Evolutionary conservation across 1,139 yeast species (phyloP), one percentile per base, ranked within the genome.

Genomic region (Yamadazyma triangularis): DNA sequence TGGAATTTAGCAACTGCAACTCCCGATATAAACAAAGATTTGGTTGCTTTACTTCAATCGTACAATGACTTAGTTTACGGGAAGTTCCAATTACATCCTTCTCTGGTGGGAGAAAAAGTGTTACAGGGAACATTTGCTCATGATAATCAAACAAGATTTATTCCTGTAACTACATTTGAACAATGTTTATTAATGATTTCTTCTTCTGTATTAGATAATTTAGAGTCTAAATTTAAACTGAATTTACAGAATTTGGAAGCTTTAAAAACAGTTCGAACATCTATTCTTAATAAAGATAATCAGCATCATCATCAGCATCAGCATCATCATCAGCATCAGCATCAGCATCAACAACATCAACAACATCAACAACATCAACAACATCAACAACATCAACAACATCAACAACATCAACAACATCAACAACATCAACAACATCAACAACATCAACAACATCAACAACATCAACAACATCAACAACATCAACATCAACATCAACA

Each of bases 181-280:
- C 13, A 18, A 7, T n/a, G 15, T n/a, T 24, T 33, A 10, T 11
- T 31, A n/a, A 32, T 41, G 1, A 20, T 41, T 6, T 39, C 44
- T 2, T 28, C 28, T 15, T 20, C 34, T 3, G 23, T 21, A 3
- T 26, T 41, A 13, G 21, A 23, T 18, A 34, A 31, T 15, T 23
- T 42, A 16, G 42, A 39, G 18, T 23, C 28, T 15, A 34, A 33
- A 21, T 26, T 32, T 11, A 19, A 26, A 15, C 34, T 32, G 20
- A 24, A 33, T 23, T 5, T 13, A 4, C 32, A 31, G 19, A 10
- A 25, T 12, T 6, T 36, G 3, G 26, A 31, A n/a, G 25, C 26
- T 10, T 15, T 41, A 12, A 34, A 28, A 25, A 27, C 27, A 15
- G 23, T 26, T 8, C 44, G 36, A 23, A 9, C 9, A 4, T n/a